Conservation (phyloP, 208 protist species). For the Naegleria lovaniensis region DNA sequence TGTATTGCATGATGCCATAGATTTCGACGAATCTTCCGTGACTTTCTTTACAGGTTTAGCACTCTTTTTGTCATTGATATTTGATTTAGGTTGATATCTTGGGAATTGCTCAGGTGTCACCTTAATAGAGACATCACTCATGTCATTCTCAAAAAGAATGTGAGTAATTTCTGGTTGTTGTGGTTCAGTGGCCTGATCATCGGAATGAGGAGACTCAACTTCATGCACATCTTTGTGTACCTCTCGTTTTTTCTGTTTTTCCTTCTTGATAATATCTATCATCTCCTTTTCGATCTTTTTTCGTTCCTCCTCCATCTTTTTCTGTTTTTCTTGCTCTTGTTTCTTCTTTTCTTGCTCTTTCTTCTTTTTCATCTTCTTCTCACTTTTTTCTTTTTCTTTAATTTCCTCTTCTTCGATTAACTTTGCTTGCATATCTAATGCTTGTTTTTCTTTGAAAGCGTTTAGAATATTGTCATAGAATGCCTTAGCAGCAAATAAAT, state of each 20-base stretch:
- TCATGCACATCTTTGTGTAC: neutral
- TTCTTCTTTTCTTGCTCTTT: constrained; percentile 2
- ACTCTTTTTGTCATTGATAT: neutral
- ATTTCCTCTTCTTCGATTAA: constrained; percentile 24
- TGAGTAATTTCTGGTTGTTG: neutral
- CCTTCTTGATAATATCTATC: constrained; percentile 9
- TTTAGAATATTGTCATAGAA: neutral
- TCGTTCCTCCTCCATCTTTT: constrained; percentile 13
- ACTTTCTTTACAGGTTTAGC: neutral
- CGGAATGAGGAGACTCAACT: neutral
- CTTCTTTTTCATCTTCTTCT: constrained; percentile 13
- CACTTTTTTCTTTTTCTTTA: neutral
- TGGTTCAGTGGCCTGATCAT: neutral
- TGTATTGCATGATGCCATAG: neutral
- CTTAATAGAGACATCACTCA: neutral
- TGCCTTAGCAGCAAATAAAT: neutral
- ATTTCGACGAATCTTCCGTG: neutral
- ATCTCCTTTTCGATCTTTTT: constrained; percentile 21
- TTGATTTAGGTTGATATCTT: neutral
- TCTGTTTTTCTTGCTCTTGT: constrained; percentile 27
- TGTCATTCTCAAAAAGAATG: neutral
- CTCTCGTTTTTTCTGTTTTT: neutral
- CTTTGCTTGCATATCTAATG: neutral
- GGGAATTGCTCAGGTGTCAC: neutral
- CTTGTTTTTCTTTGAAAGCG: constrained; percentile 10